Evolutionary conservation across 176 grass and related monocot species (phyloP), one percentile per base, ranked within the genome.

Genomic region (Oryza coarctata): DNA sequence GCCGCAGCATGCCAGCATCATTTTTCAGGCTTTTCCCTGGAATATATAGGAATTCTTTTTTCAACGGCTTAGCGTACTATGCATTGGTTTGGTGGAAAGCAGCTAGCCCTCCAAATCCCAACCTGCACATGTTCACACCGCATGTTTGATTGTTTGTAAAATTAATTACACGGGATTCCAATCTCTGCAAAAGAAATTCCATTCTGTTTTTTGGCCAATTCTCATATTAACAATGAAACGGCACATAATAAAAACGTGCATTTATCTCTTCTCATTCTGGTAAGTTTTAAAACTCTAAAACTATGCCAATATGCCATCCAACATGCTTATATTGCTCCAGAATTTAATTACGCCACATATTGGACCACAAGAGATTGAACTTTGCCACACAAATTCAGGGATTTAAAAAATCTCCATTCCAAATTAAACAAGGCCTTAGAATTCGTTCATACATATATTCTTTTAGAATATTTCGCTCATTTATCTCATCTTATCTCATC

Each of bases 21-120:
- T 23, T 82, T 33, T 33, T 6, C 7, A 40, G 6, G 57, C 13
- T 29, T 29, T 65, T 57, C 4, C 32, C 17, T 23, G 12, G 58
- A 27, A 66, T 10, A 58, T 57, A 0, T 15, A 20, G 11, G 41
- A 6, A 43, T 35, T 66, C 12, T 45, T 27, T 67, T 67, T 66
- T n/a, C 63, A 35, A 25, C 30, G 7, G 27, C 13, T 43, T 83
- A 67, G 80, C 28, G 3, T 83, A 66, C 82, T 83, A 73, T n/a
- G n/a, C 14, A 50, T 39, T 35, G 33, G 12, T 84, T 45, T 67
- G 34, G 61, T 74, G 45, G 62, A 34, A 34, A 65, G 58, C 38
- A 70, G 3, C 17, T 30, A 60, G 27, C 34, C 45, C 52, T 64
- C 44, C 49, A 63, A 47, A 14, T 33, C 31, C 47, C 20, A 38